Conservation (phyloP, 768 basidiomycete genomes). For the Leucocoprinus leucothites region DNA sequence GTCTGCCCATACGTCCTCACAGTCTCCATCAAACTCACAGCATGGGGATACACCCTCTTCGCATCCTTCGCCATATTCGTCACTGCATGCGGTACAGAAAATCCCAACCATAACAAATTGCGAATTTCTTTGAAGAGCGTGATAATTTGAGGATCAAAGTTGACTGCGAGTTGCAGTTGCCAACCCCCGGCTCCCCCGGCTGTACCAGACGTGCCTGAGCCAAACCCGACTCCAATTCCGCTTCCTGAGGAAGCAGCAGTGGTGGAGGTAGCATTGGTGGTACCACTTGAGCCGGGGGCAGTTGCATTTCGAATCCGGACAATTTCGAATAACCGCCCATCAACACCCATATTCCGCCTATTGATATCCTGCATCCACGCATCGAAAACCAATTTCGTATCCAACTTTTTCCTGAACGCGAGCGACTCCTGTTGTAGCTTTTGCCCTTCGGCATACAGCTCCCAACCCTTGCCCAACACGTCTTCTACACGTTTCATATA, state of each 20-base stretch:
- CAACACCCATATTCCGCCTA: slow-evolving; percentile 87
- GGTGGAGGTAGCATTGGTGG: no score
- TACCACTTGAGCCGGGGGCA: slow-evolving; percentile 23
- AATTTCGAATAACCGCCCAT: slow-evolving; percentile 92
- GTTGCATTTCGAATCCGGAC: slow-evolving; percentile 44
- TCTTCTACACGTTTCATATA: slow-evolving; percentile 99
- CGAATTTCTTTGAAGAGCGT: slow-evolving; percentile 98
- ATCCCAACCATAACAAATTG: slow-evolving; percentile 93
- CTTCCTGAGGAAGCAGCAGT: neutral
- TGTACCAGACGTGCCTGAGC: slow-evolving; percentile 1
- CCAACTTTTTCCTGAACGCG: slow-evolving; percentile 94
- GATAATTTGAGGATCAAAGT: slow-evolving; percentile 98
- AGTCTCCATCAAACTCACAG: slow-evolving; percentile 97
- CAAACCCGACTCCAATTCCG: neutral
- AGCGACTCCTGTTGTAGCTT: slow-evolving; percentile 89
- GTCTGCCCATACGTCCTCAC: slow-evolving; percentile 98
- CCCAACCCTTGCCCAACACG: slow-evolving; percentile 97
- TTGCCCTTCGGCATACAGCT: slow-evolving; percentile 98
- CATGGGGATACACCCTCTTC: slow-evolving; percentile 96
- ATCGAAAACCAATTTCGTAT: slow-evolving; percentile 90
- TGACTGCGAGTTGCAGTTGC: slow-evolving; percentile 85
- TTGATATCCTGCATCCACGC: slow-evolving; percentile 98
- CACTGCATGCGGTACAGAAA: slow-evolving; percentile 91
- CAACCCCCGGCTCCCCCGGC: slow-evolving; percentile 33
- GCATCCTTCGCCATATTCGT: slow-evolving; percentile 98